Percentiles rank a stretch among this genome's conserved stretches.
phyloP scores from a whole-genome alignment of 2,329 filamentous ascomycete species.

The Stachybotrys chlorohalonatus region DNA sequence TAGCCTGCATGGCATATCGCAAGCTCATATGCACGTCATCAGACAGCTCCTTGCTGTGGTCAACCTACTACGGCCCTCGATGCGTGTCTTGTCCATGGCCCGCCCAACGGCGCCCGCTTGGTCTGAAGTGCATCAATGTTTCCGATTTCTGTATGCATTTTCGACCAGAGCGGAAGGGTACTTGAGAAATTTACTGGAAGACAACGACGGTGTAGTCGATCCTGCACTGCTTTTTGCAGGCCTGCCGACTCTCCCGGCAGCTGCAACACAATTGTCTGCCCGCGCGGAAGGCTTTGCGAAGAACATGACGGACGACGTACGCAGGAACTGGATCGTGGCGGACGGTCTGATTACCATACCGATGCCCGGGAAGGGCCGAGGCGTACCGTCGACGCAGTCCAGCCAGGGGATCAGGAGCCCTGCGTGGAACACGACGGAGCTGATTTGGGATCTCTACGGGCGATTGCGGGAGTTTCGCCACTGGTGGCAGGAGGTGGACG shows the following conservation, averaged over 20 bases:
- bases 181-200: constrained; percentile 8
- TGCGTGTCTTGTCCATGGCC: constrained; percentile 8
- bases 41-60: constrained; percentile 15
- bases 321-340: constrained; percentile 31
- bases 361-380: constrained; percentile 22
- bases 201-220: constrained; percentile 7
- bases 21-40: constrained; percentile 16
- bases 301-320: constrained; percentile 34
- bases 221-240: constrained; percentile 11
- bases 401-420: constrained; percentile 22
- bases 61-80: constrained; percentile 21
- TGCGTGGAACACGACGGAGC: constrained; percentile 18
- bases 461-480: constrained; percentile 22
- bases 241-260: neutral
- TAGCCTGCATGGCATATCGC: constrained; percentile 8
- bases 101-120: neutral
- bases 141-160: constrained; percentile 9
- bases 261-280: constrained; percentile 12
- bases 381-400: constrained; percentile 21
- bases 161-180: constrained; percentile 9
- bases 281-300: constrained; percentile 25
- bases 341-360: constrained; percentile 25
- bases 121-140: constrained; percentile 2
- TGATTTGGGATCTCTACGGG: constrained; percentile 21
- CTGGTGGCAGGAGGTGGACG: constrained; percentile 19